Evolutionary conservation across 1,284 basidiomycete species (phyloP).

Genomic region (Coniophora puteana): DNA sequence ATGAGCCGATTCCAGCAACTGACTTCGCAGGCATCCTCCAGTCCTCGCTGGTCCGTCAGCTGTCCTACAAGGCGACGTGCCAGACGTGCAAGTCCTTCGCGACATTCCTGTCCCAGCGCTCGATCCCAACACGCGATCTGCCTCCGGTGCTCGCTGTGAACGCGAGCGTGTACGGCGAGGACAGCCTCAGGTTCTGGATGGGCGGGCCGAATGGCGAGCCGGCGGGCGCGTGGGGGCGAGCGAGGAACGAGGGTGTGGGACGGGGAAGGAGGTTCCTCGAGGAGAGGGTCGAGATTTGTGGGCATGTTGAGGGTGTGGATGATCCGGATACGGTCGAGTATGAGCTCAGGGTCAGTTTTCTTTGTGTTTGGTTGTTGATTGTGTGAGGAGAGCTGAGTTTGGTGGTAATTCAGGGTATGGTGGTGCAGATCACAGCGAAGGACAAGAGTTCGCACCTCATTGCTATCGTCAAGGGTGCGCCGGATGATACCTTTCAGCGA

Average conservation of each 20-base stretch:
- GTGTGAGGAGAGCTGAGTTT: not conserved
- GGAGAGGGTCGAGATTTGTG: conserved; percentile 49
- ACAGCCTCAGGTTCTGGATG: conserved; percentile 76
- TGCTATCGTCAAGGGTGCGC: conserved; percentile 77
- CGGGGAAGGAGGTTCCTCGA: conserved; percentile 43
- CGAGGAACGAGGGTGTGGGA: no score
- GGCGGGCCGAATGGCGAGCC: no score
- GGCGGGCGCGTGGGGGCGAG: no score
- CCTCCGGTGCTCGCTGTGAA: conserved; percentile 91
- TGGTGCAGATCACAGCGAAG: conserved; percentile 81
- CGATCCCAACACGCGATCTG: conserved; percentile 63
- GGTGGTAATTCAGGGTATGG: conserved; percentile 56
- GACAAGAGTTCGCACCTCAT: conserved; percentile 83
- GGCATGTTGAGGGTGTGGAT: conserved; percentile 56
- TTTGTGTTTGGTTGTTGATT: conserved; percentile 5
- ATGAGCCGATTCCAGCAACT: conserved; percentile 43
- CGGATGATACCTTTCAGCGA: not conserved
- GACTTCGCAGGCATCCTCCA: conserved; percentile 75
- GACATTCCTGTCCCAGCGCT: conserved; percentile 70
- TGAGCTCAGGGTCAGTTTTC: conserved; percentile 59
- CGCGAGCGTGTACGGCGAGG: conserved; percentile 76
- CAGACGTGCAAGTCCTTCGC: conserved; percentile 77
- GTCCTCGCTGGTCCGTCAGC: conserved; percentile 78
- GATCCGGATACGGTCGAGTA: conserved; percentile 61
- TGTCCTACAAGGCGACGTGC: conserved; percentile 84